Evolutionary conservation across 305 asterid species (phyloP), one percentile per base, ranked within the genome.

Genomic region (Fraxinus platypoda): DNA sequence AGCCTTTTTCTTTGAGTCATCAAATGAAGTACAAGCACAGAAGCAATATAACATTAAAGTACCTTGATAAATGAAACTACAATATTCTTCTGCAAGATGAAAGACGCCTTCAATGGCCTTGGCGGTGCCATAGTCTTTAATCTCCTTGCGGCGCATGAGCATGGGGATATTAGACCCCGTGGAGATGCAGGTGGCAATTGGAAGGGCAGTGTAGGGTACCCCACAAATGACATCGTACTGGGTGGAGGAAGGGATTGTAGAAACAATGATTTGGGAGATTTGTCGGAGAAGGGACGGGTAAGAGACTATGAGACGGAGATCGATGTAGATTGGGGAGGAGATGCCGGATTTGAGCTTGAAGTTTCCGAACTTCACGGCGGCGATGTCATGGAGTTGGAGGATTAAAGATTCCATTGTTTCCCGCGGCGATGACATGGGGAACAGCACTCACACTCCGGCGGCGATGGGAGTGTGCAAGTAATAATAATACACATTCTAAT

Each of bases 201-300:
- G 99, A 31, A 97, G 92, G n/a, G 99, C 99, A 33, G 99, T 93
- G 91, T 97, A 97, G 28, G 99, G 99, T 0, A 97, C 99, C 52
- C 98, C 99, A 74, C 99, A 97, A 2, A 97, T 90, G 82, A 93
- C 90, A 84, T 97, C 98, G 82, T 93, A 97, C 0, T 38, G 86
- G 62, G 91, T 54, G 79, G 96, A 80, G 1, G 94, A 74, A 5
- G 98, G 98, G 74, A 96, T 89, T 74, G 93, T 84, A 70, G 91
- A n/a, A n/a, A n/a, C 81, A 59, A 87, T 78, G 82, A 96, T 78
- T 78, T 88, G 91, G 79, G 98, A 96, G 83, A 96, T 92, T 83
- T 91, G 94, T 28, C 82, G 84, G 88, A 96, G 98, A 76, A 96
- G 90, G 2, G 90, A 75, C 4, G 99, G 99, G 83, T 94, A 93